Evolutionary conservation across 2,329 filamentous ascomycete genomes (phyloP).

Genomic region (Xylariomycetidae sp.): DNA sequence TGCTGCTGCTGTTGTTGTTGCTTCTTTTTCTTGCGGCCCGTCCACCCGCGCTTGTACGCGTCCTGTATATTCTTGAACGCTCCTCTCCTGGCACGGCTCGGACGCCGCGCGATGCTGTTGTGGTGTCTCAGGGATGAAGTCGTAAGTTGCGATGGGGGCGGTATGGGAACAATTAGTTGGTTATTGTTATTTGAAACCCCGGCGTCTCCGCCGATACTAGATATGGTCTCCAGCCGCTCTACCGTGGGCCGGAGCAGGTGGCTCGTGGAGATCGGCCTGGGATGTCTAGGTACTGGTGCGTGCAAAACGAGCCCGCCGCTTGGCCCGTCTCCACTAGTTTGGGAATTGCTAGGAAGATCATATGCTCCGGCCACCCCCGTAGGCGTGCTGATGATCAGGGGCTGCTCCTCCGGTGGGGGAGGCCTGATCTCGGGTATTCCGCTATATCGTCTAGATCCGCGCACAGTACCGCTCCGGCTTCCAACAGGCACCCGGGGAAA

Average conservation of each 20-base stretch:
- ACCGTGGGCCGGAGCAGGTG: constrained; percentile 40
- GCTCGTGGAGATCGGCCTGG: constrained; percentile 32
- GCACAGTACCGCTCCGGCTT: constrained; percentile 22
- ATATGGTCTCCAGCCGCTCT: constrained; percentile 53
- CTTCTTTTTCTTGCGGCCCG: constrained; percentile 34
- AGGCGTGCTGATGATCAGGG: constrained; percentile 58
- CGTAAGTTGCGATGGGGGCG: constrained; percentile 31
- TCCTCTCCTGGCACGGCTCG: constrained; percentile 54
- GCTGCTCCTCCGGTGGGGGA: constrained; percentile 39
- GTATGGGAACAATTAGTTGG: constrained; percentile 3
- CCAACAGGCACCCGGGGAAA: constrained; percentile 37
- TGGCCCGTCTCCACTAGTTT: constrained; percentile 24
- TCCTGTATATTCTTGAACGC: constrained; percentile 60
- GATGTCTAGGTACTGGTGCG: constrained; percentile 49
- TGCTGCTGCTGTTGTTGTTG: constrained; percentile 25
- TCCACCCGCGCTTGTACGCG: constrained; percentile 55
- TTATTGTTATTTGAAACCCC: constrained; percentile 7
- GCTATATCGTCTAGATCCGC: constrained; percentile 18
- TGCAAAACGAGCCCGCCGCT: constrained; percentile 46
- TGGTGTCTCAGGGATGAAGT: constrained; percentile 34
- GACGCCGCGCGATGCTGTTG: constrained; percentile 40
- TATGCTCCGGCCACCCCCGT: constrained; percentile 50
- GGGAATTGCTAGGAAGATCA: constrained; percentile 36
- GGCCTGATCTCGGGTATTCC: constrained; percentile 18
- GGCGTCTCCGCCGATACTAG: constrained; percentile 27